Evolutionary conservation across 2,329 filamentous ascomycete genomes (phyloP), one percentile per base, ranked within the genome.

Genomic region (Ophiocordyceps camponoti-floridani): DNA sequence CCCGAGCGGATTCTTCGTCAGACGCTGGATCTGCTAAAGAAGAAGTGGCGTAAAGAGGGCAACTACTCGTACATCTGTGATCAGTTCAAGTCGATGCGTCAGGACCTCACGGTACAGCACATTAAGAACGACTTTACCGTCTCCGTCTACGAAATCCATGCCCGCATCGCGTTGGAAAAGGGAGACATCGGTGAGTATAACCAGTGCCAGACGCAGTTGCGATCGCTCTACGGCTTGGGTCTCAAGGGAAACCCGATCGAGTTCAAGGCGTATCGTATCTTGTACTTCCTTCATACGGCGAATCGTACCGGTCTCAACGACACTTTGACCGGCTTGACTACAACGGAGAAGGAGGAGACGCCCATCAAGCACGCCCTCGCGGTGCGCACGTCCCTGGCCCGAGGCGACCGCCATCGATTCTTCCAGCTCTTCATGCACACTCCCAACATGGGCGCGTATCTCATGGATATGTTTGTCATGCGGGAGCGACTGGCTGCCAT

Each of bases 151-250:
- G 91, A 98, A 67, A 93, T 89, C 49, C 91, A 98, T 66, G 91
- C 89, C 51, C 82, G 91, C 48, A 96, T 98, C 66, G 91, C 91
- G 53, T 72, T 98, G 64, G 89, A 98, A 66, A 95, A 93, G 75
- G 87, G 84, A 67, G 91, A 98, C 72, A 77, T 96, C 70, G 89
- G 91, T 98, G 91, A 98, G 91, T 98, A 98, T 91, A 98, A 98
- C 71, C 91, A 98, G 75, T 98, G 91, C 66, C 91, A 98, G 71
- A 96, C 91, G 57, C 91, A 98, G 69, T 73, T 98, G 60, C 85
- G 86, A 64, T 86, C 83, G 52, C 70, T 98, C 57, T 96, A 98
- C 66, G 77, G 77, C 62, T 77, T 85, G 67, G 83, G 84, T 53
- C 69, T 94, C 61, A 85, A 85, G 59, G 91, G 89, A 56, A 87